A percentile compares a stretch with the other conserved stretches of the same genome.
phyloP scores from a whole-genome alignment of 2,329 filamentous ascomycete species.

The Fusarium praegraminearum region DNA sequence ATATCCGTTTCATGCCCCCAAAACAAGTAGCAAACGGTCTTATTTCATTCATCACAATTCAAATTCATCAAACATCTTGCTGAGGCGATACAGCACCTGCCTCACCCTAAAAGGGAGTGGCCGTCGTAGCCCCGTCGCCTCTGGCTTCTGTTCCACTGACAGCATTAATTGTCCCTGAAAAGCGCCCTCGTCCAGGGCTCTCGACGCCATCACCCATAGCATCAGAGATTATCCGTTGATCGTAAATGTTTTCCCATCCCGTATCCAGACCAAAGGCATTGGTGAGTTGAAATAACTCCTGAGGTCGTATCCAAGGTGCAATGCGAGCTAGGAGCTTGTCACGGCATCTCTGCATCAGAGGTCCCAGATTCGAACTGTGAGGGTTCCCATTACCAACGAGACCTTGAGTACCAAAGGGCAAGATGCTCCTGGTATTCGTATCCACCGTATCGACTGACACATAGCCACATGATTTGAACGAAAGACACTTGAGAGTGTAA shows the following conservation, averaged over 20 bases:
- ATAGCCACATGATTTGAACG: conserved; percentile 73
- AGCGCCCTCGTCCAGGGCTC: conserved; percentile 55
- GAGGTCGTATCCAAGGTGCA: conserved; percentile 45
- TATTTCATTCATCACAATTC: background rate
- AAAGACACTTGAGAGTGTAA: conserved; percentile 55
- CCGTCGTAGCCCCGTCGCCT: background rate
- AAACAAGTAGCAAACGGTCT: conserved; percentile 5
- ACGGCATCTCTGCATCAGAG: conserved; percentile 53
- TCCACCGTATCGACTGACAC: conserved; percentile 56
- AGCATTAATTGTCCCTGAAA: conserved; percentile 53
- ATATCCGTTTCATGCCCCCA: background rate
- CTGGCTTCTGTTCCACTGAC: conserved; percentile 10
- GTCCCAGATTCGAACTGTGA: conserved; percentile 42
- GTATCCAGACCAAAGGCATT: conserved; percentile 52
- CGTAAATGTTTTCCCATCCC: conserved; percentile 56
- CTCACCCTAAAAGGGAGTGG: conserved; percentile 8
- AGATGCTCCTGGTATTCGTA: conserved; percentile 54
- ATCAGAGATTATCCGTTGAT: conserved; percentile 47
- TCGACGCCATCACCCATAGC: conserved; percentile 54
- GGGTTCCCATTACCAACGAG: conserved; percentile 42
- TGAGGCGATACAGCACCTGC: background rate
- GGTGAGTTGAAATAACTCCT: conserved; percentile 50
- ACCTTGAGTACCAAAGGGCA: conserved; percentile 45
- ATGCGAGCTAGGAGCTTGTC: conserved; percentile 55
- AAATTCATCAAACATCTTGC: background rate